phyloP scores from a whole-genome alignment of 371 early-diverging fungal species.

The Mucor racemosus region DNA sequence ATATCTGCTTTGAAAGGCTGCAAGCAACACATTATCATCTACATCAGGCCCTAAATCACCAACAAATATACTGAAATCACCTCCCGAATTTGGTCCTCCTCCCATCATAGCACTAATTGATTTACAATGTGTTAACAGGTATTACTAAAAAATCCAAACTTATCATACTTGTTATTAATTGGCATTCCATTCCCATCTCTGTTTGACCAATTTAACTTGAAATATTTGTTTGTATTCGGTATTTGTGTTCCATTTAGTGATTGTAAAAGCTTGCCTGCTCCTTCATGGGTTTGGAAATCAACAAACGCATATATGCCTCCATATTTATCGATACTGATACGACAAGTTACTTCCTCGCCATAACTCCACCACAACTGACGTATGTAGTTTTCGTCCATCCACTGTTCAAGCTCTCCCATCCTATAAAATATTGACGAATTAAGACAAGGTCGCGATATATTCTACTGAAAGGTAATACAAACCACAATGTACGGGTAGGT shows the following conservation, averaged over 20 bases:
- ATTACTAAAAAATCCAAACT: neutral
- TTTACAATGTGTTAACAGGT: neutral
- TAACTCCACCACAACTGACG: slow-evolving; percentile 65
- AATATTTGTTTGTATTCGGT: slow-evolving; percentile 75
- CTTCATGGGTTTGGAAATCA: slow-evolving; percentile 59
- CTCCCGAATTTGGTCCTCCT: slow-evolving; percentile 14
- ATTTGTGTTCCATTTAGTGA: slow-evolving; percentile 74
- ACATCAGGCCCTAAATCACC: slow-evolving; percentile 81
- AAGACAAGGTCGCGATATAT: neutral
- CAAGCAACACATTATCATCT: slow-evolving; percentile 64
- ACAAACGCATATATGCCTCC: slow-evolving; percentile 69
- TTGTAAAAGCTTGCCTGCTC: slow-evolving; percentile 66
- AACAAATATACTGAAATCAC: slow-evolving; percentile 79
- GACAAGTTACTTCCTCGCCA: slow-evolving; percentile 62
- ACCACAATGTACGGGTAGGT: slow-evolving; percentile 21
- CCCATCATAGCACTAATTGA: neutral
- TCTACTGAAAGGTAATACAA: neutral
- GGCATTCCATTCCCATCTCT: slow-evolving; percentile 56
- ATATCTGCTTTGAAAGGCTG: slow-evolving; percentile 67
- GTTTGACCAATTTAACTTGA: slow-evolving; percentile 89
- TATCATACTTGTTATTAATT: slow-evolving; percentile 5
- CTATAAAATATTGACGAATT: slow-evolving; percentile 23
- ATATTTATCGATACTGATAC: slow-evolving; percentile 27
- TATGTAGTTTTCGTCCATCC: slow-evolving; percentile 83
- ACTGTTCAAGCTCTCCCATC: slow-evolving; percentile 81